Evolutionary conservation across 345 rosid species (phyloP).

Genomic region (Hibiscus syriacus): DNA sequence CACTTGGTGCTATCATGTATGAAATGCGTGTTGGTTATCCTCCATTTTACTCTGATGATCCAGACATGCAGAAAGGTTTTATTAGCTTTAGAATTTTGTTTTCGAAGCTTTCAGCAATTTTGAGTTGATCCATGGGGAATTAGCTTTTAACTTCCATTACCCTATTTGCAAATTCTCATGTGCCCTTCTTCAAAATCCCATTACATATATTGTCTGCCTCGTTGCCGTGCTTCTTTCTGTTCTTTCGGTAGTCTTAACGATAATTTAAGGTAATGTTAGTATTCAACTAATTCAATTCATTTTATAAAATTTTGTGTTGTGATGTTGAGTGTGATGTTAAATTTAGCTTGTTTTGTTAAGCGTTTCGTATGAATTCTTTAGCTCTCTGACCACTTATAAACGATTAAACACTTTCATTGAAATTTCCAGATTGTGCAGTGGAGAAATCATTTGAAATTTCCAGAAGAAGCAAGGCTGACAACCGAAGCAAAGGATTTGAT

Average conservation of each 20-base stretch:
- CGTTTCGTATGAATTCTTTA: neutral
- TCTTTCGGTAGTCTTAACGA: neutral
- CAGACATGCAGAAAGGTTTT: slow-evolving; percentile 91
- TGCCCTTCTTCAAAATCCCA: neutral
- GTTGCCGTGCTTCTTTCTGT: neutral
- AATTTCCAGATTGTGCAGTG: slow-evolving; percentile 69
- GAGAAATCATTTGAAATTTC: slow-evolving; percentile 73
- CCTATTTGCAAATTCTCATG: neutral
- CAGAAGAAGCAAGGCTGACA: slow-evolving; percentile 76
- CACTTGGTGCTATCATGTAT: slow-evolving; percentile 19
- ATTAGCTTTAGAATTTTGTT: neutral
- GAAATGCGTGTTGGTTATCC: slow-evolving; percentile 19
- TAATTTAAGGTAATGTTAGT: neutral
- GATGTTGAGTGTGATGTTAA: neutral
- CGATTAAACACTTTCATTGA: neutral
- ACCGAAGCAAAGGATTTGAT: slow-evolving; percentile 80
- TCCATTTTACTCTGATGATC: slow-evolving; percentile 48
- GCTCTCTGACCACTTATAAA: neutral
- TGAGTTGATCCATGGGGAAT: neutral
- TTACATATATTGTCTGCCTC: neutral
- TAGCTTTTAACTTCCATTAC: neutral
- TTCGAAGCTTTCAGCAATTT: neutral
- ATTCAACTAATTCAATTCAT: neutral
- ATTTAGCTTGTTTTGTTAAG: neutral
- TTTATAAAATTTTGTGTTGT: neutral